phyloP scores from a whole-genome alignment of 306 rosid species.

The Notholithocarpus densiflorus region DNA sequence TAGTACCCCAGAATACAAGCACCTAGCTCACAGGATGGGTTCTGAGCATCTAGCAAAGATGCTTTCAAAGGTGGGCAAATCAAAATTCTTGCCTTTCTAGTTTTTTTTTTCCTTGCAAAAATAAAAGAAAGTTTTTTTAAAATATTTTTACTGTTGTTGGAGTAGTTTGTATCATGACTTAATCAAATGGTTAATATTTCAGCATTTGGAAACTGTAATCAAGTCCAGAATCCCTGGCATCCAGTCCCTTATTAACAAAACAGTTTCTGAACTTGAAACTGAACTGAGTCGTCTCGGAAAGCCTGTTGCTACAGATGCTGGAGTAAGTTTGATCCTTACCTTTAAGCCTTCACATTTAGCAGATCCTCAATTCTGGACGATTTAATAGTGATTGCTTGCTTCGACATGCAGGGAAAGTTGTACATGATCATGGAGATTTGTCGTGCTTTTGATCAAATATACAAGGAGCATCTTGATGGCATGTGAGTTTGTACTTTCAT shows the following conservation, averaged over 20 bases:
- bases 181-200: conserved; percentile 30
- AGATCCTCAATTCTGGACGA: conserved; percentile 5
- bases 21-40: conserved; percentile 89
- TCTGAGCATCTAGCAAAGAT: conserved; percentile 91
- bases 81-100: not conserved
- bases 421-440: conserved; percentile 93
- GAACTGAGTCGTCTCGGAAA: conserved; percentile 88
- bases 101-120: not conserved
- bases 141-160: not conserved
- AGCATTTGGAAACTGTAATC: conserved; percentile 97
- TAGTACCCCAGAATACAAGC: conserved; percentile 81
- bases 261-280: conserved; percentile 79
- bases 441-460: conserved; percentile 76
- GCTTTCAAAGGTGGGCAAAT: conserved; percentile 73
- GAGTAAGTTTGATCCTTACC: conserved; percentile 54
- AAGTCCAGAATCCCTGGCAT: conserved; percentile 92
- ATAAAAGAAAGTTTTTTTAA: not conserved
- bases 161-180: conserved; percentile 2
- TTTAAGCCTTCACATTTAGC: not conserved
- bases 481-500: conserved; percentile 54
- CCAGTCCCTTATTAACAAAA: conserved; percentile 86
- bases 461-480: conserved; percentile 96
- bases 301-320: conserved; percentile 84
- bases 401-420: conserved; percentile 72
- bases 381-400: conserved; percentile 20